These are phyloP conservation scores for Anthracocystis panici-leucophaei DNA, from an alignment of 1,284 basidiomycete species.

Conservation along the genomic window DNA sequence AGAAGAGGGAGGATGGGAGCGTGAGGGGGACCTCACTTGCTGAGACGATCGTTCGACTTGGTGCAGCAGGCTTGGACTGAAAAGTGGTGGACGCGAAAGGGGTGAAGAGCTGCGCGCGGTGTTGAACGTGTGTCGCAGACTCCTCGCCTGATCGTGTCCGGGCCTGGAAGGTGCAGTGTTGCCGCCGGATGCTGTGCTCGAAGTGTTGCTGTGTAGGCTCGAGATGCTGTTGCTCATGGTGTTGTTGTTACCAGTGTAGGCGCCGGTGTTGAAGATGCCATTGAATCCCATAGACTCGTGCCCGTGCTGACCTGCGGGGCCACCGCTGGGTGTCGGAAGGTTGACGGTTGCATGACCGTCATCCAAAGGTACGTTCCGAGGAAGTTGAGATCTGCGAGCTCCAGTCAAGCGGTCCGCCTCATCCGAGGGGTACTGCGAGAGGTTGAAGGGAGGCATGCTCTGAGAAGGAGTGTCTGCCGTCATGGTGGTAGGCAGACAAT, in stretches of 20 bases:
- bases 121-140: constrained; percentile 44
- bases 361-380: constrained; percentile 24
- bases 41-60: constrained; percentile 29
- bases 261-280: constrained; percentile 2
- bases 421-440: constrained; percentile 28
- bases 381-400: constrained; percentile 15
- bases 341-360: constrained; percentile 44
- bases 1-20: constrained; percentile 38
- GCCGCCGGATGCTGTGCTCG: neutral
- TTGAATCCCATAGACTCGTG: constrained; percentile 22
- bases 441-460: constrained; percentile 32
- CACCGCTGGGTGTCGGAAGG: constrained; percentile 19
- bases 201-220: constrained; percentile 22
- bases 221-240: constrained; percentile 40
- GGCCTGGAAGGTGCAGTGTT: constrained; percentile 17
- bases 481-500: constrained; percentile 6
- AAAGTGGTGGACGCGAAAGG: constrained; percentile 39
- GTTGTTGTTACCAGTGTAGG: constrained; percentile 9
- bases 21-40: constrained; percentile 31
- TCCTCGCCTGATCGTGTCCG: constrained; percentile 31
- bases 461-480: constrained; percentile 24
- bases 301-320: constrained; percentile 1
- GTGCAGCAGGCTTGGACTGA: constrained; percentile 42
- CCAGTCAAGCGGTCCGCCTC: constrained; percentile 18
- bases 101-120: constrained; percentile 45